Percentiles rank a stretch among this genome's conserved stretches.
Evolutionary conservation across 805 yeast genomes (phyloP).

Genomic region (Schwanniomyces sp.): DNA sequence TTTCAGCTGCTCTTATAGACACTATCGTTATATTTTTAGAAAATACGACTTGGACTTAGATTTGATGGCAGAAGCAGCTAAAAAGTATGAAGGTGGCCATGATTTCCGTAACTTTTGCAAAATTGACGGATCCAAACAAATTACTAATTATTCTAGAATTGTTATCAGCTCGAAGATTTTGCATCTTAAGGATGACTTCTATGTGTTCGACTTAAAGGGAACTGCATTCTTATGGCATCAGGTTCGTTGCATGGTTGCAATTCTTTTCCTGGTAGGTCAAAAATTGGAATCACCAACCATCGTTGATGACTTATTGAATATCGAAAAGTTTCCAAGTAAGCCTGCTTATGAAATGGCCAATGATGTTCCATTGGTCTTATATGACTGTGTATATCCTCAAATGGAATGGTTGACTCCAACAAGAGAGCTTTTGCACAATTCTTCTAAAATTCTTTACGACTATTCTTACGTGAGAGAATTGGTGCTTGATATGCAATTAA

Average conservation of each 20-base stretch:
- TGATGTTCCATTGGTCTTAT: slow-evolving; percentile 82
- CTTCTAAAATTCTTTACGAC: slow-evolving; percentile 39
- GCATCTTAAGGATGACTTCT: slow-evolving; percentile 44
- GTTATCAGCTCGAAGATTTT: slow-evolving; percentile 55
- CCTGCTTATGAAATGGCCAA: slow-evolving; percentile 89
- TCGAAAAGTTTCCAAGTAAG: slow-evolving; percentile 55
- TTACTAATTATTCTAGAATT: slow-evolving; percentile 70
- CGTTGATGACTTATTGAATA: slow-evolving; percentile 59
- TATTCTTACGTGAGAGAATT: slow-evolving; percentile 47
- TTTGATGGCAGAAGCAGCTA: slow-evolving; percentile 69
- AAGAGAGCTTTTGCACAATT: slow-evolving; percentile 22
- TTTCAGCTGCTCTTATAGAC: slow-evolving; percentile 84
- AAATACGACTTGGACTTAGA: slow-evolving; percentile 57
- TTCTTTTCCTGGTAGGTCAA: slow-evolving; percentile 80
- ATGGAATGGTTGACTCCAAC: slow-evolving; percentile 62
- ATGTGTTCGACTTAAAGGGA: slow-evolving; percentile 77
- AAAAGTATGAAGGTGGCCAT: slow-evolving; percentile 64
- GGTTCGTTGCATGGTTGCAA: slow-evolving; percentile 92
- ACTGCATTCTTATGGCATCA: slow-evolving; percentile 97
- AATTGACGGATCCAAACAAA: slow-evolving; percentile 91
- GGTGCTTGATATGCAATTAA: slow-evolving; percentile 58
- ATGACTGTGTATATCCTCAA: slow-evolving; percentile 75
- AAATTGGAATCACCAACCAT: slow-evolving; percentile 60
- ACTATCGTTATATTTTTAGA: slow-evolving; percentile 78
- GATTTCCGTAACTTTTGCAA: slow-evolving; percentile 96